Conservation (phyloP, 176 grass and related monocot species). For the Chloris gayana region DNA sequence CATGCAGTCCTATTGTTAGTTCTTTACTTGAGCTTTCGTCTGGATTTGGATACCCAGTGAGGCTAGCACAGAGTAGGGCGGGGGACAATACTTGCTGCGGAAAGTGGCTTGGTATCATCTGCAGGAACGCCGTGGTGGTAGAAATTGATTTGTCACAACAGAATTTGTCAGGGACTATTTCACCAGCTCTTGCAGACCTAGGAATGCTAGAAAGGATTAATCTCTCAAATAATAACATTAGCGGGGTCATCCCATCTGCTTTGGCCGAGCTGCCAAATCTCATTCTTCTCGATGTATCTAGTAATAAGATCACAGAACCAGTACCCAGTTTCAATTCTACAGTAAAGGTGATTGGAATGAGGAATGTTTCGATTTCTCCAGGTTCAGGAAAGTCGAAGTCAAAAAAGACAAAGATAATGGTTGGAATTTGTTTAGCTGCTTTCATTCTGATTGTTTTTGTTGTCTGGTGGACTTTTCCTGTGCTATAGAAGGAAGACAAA, state of each 20-base stretch:
- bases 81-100: not conserved
- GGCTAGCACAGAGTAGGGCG: not conserved
- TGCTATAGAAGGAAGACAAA: slow-evolving; percentile 52
- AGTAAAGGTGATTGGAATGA: slow-evolving; percentile 45
- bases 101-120: not conserved
- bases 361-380: slow-evolving; percentile 13
- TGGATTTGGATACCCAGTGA: not conserved
- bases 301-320: slow-evolving; percentile 65
- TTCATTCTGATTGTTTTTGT: slow-evolving; percentile 42
- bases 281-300: slow-evolving; percentile 62
- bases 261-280: slow-evolving; percentile 57
- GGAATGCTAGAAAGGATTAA: slow-evolving; percentile 51
- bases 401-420: slow-evolving; percentile 34
- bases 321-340: slow-evolving; percentile 59
- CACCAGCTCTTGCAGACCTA: slow-evolving; percentile 66
- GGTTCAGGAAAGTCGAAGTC: slow-evolving; percentile 29
- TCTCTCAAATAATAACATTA: slow-evolving; percentile 66
- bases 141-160: not conserved
- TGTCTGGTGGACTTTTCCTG: slow-evolving; percentile 47
- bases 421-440: slow-evolving; percentile 52
- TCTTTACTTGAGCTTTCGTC: not conserved
- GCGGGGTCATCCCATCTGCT: slow-evolving; percentile 50
- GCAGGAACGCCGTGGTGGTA: not conserved
- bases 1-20: not conserved
- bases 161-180: not conserved